Evolutionary conservation across 2,329 filamentous ascomycete genomes (phyloP), one percentile per base, ranked within the genome.

Genomic region (Diplodia seriata): DNA sequence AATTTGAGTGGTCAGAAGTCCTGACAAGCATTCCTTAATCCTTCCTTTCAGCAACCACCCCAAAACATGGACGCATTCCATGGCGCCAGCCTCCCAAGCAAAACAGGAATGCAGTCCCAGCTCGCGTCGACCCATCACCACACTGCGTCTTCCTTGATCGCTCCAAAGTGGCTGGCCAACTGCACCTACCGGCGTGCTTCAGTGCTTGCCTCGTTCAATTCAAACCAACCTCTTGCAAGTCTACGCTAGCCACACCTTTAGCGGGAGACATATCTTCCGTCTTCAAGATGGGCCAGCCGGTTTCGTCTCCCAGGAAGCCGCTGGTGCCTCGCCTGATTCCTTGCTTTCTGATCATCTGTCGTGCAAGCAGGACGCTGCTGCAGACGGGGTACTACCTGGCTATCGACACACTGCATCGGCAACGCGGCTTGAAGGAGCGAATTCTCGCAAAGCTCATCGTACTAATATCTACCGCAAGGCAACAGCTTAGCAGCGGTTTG

Each of bases 251-350:
- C 57, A 23, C 57, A 20, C 43, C 20, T 49, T 62, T 49, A 18
- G 26, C 23, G 29, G 31, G 59, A 36, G 9, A 31, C 31, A 51
- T 63, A 63, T 63, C 59, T 62, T 47, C 40, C 43, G 14, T 51
- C 20, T 63, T 63, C 29, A 63, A 63, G 59, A 63, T 63, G 59
- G 59, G 59, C 14, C 59, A 51, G 18, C 59, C 59, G 26, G 59
- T 26, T 26, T 63, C 59, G 59, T 63, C 12, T 38, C 59, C 59
- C 18, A 63, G 59, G 59, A 51, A n/a, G 18, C 47, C 18, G 29
- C 26, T 62, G 59, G 43, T n/a, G n/a, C 4, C 59, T 63, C 31
- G 20, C 8, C 40, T 63, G 59, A 36, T 63, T 63, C 59, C 59
- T 63, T 63, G 59, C 59, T 51, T 63, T 51, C 59, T 51, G 29